Evolutionary conservation across 257 asterid species (phyloP), one percentile per base, ranked within the genome.

Genomic region (Nicotiana obtusifolia): DNA sequence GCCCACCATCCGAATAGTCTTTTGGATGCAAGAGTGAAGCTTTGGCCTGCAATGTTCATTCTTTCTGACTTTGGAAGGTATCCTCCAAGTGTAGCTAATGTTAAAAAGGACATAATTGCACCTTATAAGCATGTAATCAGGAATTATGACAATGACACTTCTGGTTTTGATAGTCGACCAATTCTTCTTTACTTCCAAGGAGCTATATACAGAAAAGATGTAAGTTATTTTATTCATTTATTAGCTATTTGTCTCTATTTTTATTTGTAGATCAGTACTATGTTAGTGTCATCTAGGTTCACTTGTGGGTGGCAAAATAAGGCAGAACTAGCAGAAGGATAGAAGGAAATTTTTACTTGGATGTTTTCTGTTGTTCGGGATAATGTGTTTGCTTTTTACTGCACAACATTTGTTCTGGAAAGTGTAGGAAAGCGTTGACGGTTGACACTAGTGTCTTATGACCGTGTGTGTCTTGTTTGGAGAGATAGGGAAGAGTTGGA

Each of bases 1-100:
- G 98, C 98, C 35, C 99, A 95, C 81, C 99, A 95, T 84, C 99
- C 98, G 0, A 95, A 95, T 86, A 95, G 99, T 83, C 91, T 95
- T 47, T 82, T 88, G 79, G 90, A 93, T 35, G 97, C 97, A 2
- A 90, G 99, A 85, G 81, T 66, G 87, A 91, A 95, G 92, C 95
- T 95, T 14, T 95, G 95, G 97, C 97, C 97, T 59, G 97, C 97
- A 7, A 88, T 91, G 53, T 91, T 80, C 59, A 84, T 95, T 61
- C 94, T 95, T 62, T 84, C 99, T 0, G 99, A 95, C 89, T 93
- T 95, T 13, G 98, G 99, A 66, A 88, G 99, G 87, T 95, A 95
- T 80, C 94, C 99, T 57, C 97, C 97, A 3, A 88, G 90, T 5
- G 78, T 95, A 28, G 99, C 99, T 10, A 92, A 93, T 85, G 95